Percentiles rank a stretch among this genome's conserved stretches.
Conservation (phyloP, 805 yeast species). For the Schizosaccharomyces japonicus region DNA sequence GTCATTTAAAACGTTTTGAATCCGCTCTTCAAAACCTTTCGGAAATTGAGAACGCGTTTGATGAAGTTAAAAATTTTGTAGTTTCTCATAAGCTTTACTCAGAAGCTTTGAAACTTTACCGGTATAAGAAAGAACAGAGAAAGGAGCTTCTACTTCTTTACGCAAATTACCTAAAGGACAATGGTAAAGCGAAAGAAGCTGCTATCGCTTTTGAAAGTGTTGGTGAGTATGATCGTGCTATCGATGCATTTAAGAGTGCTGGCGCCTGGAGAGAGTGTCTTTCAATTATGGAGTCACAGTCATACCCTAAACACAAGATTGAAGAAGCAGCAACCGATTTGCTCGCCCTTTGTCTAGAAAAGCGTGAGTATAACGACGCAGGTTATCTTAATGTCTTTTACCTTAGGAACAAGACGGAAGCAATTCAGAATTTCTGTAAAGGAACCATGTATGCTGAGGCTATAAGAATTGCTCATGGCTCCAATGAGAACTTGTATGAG, state of each 20-base stretch:
- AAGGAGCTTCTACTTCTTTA: constrained; percentile 28
- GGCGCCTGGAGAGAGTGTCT: constrained; percentile 75
- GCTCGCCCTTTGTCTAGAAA: constrained; percentile 32
- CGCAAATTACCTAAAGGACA: constrained; percentile 33
- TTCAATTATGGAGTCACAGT: constrained; percentile 22
- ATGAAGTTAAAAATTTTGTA: constrained; percentile 46
- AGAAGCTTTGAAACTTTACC: constrained; percentile 39
- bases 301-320: constrained; percentile 20
- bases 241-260: constrained; percentile 43
- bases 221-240: constrained; percentile 31
- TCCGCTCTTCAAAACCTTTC: constrained; percentile 47
- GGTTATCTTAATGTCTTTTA: constrained; percentile 50
- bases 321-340: constrained; percentile 30
- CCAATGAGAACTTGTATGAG: constrained; percentile 23
- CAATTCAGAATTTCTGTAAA: constrained; percentile 48
- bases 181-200: constrained; percentile 38
- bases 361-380: constrained; percentile 51
- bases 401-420: constrained; percentile 34
- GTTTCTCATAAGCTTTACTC: constrained; percentile 45
- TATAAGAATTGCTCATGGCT: constrained; percentile 32
- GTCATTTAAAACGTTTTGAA: constrained; percentile 38
- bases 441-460: constrained; percentile 58
- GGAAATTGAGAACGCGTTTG: constrained; percentile 18
- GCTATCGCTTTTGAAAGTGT: constrained; percentile 57
- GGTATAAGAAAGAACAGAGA: constrained; percentile 31